A percentile compares a stretch with the other conserved stretches of the same genome.
These are phyloP conservation scores for Cicer bijugum DNA, from an alignment of 306 rosid genomes.

Conservation along the genomic window DNA sequence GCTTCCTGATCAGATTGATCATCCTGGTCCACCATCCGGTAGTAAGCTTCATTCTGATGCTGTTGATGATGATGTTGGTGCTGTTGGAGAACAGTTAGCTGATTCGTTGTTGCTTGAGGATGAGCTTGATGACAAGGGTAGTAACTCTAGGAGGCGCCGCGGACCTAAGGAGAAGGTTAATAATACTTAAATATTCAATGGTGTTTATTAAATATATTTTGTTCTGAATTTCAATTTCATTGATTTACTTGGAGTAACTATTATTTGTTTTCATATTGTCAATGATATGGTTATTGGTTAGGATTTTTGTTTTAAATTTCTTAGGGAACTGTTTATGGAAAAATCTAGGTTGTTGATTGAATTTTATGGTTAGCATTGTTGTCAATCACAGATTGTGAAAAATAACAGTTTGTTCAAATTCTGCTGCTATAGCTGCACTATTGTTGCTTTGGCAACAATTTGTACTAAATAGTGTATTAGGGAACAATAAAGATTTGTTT, in stretches of 20 bases:
- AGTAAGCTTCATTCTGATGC: conserved; percentile 54
- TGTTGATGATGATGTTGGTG: conserved; percentile 48
- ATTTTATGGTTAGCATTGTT: neutral
- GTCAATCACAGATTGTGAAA: no score
- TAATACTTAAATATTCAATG: conserved; percentile 12
- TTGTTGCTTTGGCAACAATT: no score
- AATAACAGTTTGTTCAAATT: no score
- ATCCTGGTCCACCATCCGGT: conserved; percentile 61
- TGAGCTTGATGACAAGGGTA: conserved; percentile 61
- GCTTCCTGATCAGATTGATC: conserved; percentile 65
- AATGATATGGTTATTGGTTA: neutral
- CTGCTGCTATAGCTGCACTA: no score
- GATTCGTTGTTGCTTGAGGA: conserved; percentile 73
- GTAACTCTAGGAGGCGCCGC: conserved; percentile 52
- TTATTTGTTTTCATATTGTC: conserved; percentile 8
- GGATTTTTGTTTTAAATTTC: conserved; percentile 7
- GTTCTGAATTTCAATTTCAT: conserved; percentile 1
- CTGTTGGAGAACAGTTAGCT: conserved; percentile 58
- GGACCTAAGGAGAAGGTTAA: conserved; percentile 68
- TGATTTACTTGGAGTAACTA: neutral
- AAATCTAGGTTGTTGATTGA: neutral
- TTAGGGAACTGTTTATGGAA: conserved; percentile 4
- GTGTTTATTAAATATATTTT: conserved; percentile 8
- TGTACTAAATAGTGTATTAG: no score
- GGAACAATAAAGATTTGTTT: no score